Evolutionary conservation across 148 eudicot genomes (phyloP), one percentile per base, ranked within the genome.

Genomic region (Camellia japonica): DNA sequence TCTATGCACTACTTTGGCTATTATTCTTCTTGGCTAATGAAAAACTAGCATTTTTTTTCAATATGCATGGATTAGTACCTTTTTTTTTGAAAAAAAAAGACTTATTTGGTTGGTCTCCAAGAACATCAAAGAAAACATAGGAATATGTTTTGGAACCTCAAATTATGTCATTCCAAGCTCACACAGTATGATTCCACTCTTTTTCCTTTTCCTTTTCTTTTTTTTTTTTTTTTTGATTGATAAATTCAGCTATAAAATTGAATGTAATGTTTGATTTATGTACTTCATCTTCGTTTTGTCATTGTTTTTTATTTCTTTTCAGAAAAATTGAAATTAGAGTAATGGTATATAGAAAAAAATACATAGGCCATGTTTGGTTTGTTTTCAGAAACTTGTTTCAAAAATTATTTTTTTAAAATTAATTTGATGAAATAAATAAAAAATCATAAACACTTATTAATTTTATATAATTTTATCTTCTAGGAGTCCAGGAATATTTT

Each of bases 1-100:
- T 72, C 38, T 30, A 30, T 82, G 60, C 58, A 5, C 41, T 49
- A n/a, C 41, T 72, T 51, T 72, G 54, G n/a, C 19, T 44, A 72
- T 69, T 6, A 46, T 73, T 76, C n/a, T 47, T 49, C 47, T 65
- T 65, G 30, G 60, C 60, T 65, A 15, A 62, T 44, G 23, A n/a
- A 47, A 70, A 70, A 46, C 16, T 14, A 6, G 38, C 60, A 72
- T 51, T 72, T 19, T 15, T 52, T 15, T 52, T 20, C 2, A 3
- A 10, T 11, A 3, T 10, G 38, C 38, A 30, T 30, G 38, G 38
- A 30, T 30, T 30, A 30, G 38, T 2, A 67, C 13, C 42, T 67
- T 12, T 12, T 41, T 14, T 18, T 3, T 52, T 52, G n/a, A n/a
- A n/a, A n/a, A n/a, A 7, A 30, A 30, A 30, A 30, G 1, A 30